Evolutionary conservation across 75 land plant species (phyloP).

Genomic region (Cryptomeria japonica): DNA sequence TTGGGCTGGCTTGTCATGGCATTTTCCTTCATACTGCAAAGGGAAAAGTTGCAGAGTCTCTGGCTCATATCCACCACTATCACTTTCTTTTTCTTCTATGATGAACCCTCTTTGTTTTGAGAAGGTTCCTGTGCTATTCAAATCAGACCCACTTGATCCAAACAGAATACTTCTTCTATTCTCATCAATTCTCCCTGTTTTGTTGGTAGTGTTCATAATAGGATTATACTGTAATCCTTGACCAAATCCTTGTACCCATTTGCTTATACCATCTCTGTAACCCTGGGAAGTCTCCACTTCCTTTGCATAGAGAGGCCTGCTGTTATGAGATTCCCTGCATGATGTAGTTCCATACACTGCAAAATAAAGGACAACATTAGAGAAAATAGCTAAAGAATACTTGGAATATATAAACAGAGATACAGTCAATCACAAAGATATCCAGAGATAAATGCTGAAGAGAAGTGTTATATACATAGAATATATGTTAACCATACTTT

Average conservation of each 20-base stretch:
- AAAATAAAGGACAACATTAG: not conserved
- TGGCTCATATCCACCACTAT: not conserved
- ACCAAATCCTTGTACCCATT: not conserved
- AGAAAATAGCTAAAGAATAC: not conserved
- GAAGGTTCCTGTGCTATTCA: not conserved
- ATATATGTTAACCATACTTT: not conserved
- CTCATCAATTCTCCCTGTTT: not conserved
- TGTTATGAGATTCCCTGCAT: not conserved
- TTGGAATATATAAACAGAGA: not conserved
- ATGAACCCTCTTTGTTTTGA: not conserved
- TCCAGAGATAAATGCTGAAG: not conserved
- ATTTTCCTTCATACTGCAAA: not conserved
- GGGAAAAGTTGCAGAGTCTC: slow-evolving; percentile 10
- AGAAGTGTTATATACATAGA: not conserved
- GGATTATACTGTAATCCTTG: not conserved
- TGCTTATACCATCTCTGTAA: not conserved
- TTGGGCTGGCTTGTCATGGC: not conserved
- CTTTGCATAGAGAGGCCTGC: not conserved
- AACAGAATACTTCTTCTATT: not conserved
- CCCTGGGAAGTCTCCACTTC: not conserved
- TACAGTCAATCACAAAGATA: not conserved
- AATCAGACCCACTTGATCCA: not conserved
- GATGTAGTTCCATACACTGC: not conserved
- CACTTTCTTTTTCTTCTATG: not conserved
- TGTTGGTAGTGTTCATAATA: not conserved